These are phyloP conservation scores for Nicotiana paniculata DNA, from an alignment of 257 asterid species.

Conservation along the genomic window DNA sequence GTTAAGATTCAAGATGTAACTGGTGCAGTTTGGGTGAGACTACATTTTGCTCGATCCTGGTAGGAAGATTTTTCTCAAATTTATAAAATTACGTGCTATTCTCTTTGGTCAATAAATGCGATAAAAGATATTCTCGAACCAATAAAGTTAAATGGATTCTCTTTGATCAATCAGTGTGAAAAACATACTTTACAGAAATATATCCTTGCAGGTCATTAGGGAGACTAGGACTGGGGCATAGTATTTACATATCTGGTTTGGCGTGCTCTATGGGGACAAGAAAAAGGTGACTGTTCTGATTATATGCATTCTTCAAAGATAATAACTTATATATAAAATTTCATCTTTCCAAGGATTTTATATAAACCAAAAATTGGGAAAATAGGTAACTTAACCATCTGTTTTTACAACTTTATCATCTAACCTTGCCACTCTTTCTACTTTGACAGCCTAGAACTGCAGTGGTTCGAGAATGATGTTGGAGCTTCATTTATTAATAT, in stretches of 20 bases:
- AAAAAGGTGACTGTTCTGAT: slow-evolving; percentile 37
- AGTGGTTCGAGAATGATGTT: slow-evolving; percentile 58
- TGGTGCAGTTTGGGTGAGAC: slow-evolving; percentile 72
- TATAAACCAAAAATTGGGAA: background rate
- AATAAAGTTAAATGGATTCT: background rate
- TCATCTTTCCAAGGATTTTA: slow-evolving; percentile 1
- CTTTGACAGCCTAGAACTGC: slow-evolving; percentile 57
- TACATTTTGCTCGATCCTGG: slow-evolving; percentile 68
- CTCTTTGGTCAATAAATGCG: background rate
- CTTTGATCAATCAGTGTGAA: background rate
- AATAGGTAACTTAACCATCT: background rate
- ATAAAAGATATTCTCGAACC: background rate
- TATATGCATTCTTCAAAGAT: background rate
- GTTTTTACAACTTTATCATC: background rate
- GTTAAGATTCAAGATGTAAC: slow-evolving; percentile 64
- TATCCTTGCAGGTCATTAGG: slow-evolving; percentile 64
- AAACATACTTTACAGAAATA: background rate
- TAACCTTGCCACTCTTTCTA: background rate
- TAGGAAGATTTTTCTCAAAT: slow-evolving; percentile 19
- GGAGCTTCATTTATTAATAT: slow-evolving; percentile 69
- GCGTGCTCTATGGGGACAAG: slow-evolving; percentile 45
- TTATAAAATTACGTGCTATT: background rate
- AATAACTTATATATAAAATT: background rate
- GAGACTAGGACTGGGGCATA: slow-evolving; percentile 66
- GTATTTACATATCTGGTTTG: slow-evolving; percentile 70